A percentile compares a stretch with the other conserved stretches of the same genome.
These are phyloP conservation scores for Neofusicoccum umdonicola DNA, from an alignment of 2,329 filamentous ascomycete species.

Conservation along the genomic window DNA sequence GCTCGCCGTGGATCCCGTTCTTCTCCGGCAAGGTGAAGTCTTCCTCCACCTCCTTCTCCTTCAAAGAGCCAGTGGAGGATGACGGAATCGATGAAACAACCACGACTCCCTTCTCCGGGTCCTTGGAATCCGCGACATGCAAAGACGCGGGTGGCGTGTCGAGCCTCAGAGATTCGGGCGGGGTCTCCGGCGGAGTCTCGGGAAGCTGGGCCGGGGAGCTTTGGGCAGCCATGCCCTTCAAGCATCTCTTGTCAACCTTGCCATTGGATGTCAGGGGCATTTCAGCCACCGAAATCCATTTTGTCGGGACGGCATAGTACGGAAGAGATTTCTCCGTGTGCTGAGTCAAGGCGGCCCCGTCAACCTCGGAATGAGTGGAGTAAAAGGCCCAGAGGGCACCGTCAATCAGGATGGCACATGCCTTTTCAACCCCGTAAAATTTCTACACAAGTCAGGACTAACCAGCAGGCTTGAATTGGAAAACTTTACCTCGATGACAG, in stretches of 20 bases:
- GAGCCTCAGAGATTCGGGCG: not conserved
- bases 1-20: conserved; percentile 19
- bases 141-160: not conserved
- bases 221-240: conserved; percentile 34
- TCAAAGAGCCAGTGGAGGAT: conserved; percentile 20
- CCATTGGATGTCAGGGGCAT: conserved; percentile 56
- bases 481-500: not conserved
- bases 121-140: not conserved
- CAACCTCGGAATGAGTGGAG: conserved; percentile 34
- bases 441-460: conserved; percentile 41
- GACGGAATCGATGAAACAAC: conserved; percentile 20
- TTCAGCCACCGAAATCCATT: conserved; percentile 42
- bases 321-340: conserved; percentile 48
- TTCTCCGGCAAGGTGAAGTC: conserved; percentile 19
- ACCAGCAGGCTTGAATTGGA: not conserved
- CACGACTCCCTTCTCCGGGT: conserved; percentile 9
- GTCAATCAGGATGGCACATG: conserved; percentile 49
- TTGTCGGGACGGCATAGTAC: conserved; percentile 55
- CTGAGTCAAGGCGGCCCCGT: conserved; percentile 36
- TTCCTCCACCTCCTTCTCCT: conserved; percentile 22
- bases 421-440: conserved; percentile 48
- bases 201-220: not conserved
- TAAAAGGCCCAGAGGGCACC: conserved; percentile 54
- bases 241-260: conserved; percentile 54
- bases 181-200: not conserved